Evolutionary conservation across 805 yeast genomes (phyloP), one percentile per base, ranked within the genome.

Genomic region (Kodamaea lidongshanica): DNA sequence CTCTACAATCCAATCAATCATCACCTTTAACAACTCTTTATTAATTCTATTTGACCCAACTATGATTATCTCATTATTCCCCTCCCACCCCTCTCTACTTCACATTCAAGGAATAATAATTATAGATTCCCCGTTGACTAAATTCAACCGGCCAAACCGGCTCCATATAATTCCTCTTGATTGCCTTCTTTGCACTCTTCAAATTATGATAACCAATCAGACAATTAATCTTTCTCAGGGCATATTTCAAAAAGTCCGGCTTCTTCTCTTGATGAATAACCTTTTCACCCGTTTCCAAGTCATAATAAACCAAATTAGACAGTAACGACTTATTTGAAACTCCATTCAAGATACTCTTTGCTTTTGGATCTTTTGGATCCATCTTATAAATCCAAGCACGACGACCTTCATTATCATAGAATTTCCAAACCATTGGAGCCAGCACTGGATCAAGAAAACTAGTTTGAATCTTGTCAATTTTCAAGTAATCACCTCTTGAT

Each of bases 371-470:
- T 1, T 37, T 26, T 10, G 54, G 41, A 11, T 47, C 44, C 13
- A 62, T 55, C 46, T 69, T 73, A 52, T 76, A 79, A 11, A 86
- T 52, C 95, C 95, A 86, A 8, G 84, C 78, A 38, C 96, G 66
- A 38, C 95, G 65, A 4, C 94, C 94, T 41, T 74, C 77, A 34
- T 72, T 68, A 41, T 72, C 77, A 46, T 60, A 70, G 34, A 63
- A 61, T 42, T 65, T 70, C 79, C 79, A 73, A 2, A 59, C 46
- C 31, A 49, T 53, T 7, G 66, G 61, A 8, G 49, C 42, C 12
- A 33, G 39, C 6, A 41, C 35, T n/a, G 49, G 46, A 26, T 47
- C 45, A 20, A 50, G 39, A 38, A 54, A 57, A 4, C 59, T 52
- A 4, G 52, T 50, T 24, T 50, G 59, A 4, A 48, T 40, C 2